A percentile compares a stretch with the other conserved stretches of the same genome.
Evolutionary conservation across 169 alveolate species (phyloP).

Genomic region (Eimeria acervulina): DNA sequence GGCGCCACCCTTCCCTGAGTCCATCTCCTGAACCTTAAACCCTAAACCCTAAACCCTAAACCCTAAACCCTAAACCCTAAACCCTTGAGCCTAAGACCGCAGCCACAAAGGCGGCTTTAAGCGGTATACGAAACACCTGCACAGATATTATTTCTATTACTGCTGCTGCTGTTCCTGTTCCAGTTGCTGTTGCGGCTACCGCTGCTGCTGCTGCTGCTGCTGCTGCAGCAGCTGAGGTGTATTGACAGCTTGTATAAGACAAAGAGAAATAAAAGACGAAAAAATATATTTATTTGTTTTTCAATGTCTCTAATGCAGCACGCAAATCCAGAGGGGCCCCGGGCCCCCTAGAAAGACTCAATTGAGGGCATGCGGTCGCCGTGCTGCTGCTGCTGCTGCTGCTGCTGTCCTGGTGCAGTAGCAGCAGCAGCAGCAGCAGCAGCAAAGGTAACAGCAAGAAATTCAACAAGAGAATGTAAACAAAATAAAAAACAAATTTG

Average conservation of each 20-base stretch:
- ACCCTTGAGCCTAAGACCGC: neutral
- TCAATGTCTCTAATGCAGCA: neutral
- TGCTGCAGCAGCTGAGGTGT: neutral
- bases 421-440: conserved; percentile 53
- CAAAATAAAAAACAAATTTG: neutral
- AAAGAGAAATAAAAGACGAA: neutral
- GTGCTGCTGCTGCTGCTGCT: conserved; percentile 12
- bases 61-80: conserved; percentile 47
- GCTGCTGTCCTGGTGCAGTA: conserved; percentile 1
- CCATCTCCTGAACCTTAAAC: conserved; percentile 41
- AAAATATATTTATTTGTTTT: neutral
- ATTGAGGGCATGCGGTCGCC: neutral
- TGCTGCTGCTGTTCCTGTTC: conserved; percentile 34
- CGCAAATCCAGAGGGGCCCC: neutral
- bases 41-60: conserved; percentile 48
- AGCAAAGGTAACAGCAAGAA: neutral
- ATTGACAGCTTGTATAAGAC: neutral
- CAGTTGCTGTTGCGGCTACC: neutral
- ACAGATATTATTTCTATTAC: neutral
- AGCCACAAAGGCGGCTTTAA: neutral
- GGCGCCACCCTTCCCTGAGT: neutral
- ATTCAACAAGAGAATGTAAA: neutral
- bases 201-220: conserved; percentile 43
- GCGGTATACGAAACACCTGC: neutral
- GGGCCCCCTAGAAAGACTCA: neutral